Percentiles rank a stretch among this genome's conserved stretches.
Conservation (phyloP, 148 eudicot species). For the Simmondsia chinensis region DNA sequence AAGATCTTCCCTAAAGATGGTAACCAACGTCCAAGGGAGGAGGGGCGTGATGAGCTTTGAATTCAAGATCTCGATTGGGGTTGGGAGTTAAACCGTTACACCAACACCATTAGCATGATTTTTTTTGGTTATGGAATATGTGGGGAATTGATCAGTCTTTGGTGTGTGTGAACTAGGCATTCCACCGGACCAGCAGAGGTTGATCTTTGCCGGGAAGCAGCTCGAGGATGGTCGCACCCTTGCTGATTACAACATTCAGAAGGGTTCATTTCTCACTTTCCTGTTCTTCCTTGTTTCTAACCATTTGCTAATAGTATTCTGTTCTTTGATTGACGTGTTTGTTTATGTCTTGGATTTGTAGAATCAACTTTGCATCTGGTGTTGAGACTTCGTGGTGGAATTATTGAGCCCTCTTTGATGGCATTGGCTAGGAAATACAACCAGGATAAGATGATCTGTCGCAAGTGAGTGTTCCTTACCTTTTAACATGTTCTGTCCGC, state of each 20-base stretch:
- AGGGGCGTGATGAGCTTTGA: too few species aligned
- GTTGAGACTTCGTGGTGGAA: constrained; percentile 45
- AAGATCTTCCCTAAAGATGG: too few species aligned
- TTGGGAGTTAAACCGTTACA: too few species aligned
- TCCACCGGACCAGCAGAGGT: constrained; percentile 38
- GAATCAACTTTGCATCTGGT: constrained; percentile 44
- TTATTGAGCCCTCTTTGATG: constrained; percentile 45
- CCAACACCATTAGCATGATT: too few species aligned
- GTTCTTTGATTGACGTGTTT: neutral
- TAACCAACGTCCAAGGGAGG: too few species aligned
- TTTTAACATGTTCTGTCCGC: neutral
- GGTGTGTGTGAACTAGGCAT: constrained; percentile 12
- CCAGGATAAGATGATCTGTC: constrained; percentile 47
- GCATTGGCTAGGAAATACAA: constrained; percentile 39
- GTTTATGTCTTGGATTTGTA: constrained; percentile 7
- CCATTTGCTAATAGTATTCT: too few species aligned
- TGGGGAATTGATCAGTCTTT: too few species aligned
- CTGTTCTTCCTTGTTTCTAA: too few species aligned
- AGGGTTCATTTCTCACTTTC: constrained; percentile 9
- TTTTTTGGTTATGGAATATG: too few species aligned
- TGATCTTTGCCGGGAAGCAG: constrained; percentile 38
- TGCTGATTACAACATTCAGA: constrained; percentile 37
- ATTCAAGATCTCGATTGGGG: too few species aligned
- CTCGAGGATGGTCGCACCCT: constrained; percentile 40
- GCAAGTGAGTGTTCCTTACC: constrained; percentile 24